Base-by-base conservation (phyloP, 495 filamentous ascomycete genomes). In the Aspergillus ellipticus region DNA sequence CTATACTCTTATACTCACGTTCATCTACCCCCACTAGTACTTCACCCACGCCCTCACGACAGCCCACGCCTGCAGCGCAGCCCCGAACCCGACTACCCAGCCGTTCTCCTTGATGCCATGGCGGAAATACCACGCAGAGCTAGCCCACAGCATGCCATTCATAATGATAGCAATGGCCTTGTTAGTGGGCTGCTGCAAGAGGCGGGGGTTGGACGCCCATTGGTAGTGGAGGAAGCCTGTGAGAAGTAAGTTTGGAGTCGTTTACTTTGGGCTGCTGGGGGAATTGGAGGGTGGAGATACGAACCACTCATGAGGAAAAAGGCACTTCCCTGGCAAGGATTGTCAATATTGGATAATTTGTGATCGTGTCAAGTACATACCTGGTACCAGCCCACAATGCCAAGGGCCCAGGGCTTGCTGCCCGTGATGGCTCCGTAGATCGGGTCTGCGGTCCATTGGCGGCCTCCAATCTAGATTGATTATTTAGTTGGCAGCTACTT, bases 371-470 rank as follows among this genome's bases (percentile, higher is more conserved):
- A 28, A 10, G 3, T 19, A 47, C 60, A 15, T 58, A 67, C 67
- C 60, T 71, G 68, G 41, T 66, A 71, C 68, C 68, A 71, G 5
- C 68, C 68, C 6, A 69, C 58, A 33, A 57, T 64, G 7, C 65
- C 67, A 49, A 63, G 58, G 35, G 65, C 56, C 67, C 67, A 70
- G 0, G 67, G 48, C 54, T 54, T 61, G 0, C 60, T 57, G 29
- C 61, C 55, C 24, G 57, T 46, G 47, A 66, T 66, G 13, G 51
- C 51, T 45, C 60, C 64, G 24, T 66, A 70, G 20, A 47, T 41
- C 15, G 65, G 63, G 33, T 70, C 65, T 16, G 67, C 43, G 16
- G 59, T 66, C 67, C 67, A 70, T 47, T 70, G 28, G 39, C 24
- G 57, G 2, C 67, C 67, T 0, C 45, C 37, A 53, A 64, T 33